Percentiles rank a stretch among this genome's conserved stretches.
Evolutionary conservation across 2,329 filamentous ascomycete species (phyloP).

Genomic region (Aspergillus sclerotialis): DNA sequence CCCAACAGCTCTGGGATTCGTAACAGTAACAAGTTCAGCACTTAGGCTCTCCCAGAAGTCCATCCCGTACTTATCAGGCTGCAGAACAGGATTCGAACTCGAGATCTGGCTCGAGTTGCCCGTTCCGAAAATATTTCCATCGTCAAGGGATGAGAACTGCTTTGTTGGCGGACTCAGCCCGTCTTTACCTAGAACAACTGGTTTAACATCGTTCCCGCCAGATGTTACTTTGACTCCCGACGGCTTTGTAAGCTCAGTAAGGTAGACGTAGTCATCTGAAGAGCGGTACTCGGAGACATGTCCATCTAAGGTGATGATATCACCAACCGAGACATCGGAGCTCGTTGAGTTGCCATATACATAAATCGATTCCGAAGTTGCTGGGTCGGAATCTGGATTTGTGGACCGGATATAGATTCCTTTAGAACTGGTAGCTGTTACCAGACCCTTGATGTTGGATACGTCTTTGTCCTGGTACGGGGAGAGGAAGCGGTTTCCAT

Average conservation of each 20-base stretch:
- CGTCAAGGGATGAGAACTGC: slow-evolving; percentile 56
- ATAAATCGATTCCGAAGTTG: slow-evolving; percentile 60
- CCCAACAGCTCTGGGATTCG: slow-evolving; percentile 49
- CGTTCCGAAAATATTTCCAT: slow-evolving; percentile 57
- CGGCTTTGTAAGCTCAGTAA: slow-evolving; percentile 57
- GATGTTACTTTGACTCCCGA: slow-evolving; percentile 49
- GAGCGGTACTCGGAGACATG: slow-evolving; percentile 55
- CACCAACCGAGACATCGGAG: slow-evolving; percentile 52
- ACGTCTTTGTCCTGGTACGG: slow-evolving; percentile 52
- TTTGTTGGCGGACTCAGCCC: slow-evolving; percentile 53
- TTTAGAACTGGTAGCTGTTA: slow-evolving; percentile 56
- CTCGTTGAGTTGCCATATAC: slow-evolving; percentile 52
- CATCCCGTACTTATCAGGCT: slow-evolving; percentile 57
- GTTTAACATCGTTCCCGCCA: slow-evolving; percentile 47
- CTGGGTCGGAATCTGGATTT: slow-evolving; percentile 47
- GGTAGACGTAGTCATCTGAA: slow-evolving; percentile 50
- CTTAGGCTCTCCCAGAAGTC: slow-evolving; percentile 68
- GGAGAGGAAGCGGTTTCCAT: slow-evolving; percentile 59
- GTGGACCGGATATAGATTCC: slow-evolving; percentile 61
- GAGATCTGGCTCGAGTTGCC: slow-evolving; percentile 56
- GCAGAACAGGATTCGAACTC: slow-evolving; percentile 51
- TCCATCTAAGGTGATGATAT: slow-evolving; percentile 55
- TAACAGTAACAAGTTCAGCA: slow-evolving; percentile 61
- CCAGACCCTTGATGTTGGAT: slow-evolving; percentile 54
- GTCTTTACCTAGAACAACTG: slow-evolving; percentile 56